A percentile compares a stretch with the other conserved stretches of the same genome.
These are phyloP conservation scores for Akanthomyces muscarius DNA, from an alignment of 2,329 filamentous ascomycete genomes.

Conservation along the genomic window DNA sequence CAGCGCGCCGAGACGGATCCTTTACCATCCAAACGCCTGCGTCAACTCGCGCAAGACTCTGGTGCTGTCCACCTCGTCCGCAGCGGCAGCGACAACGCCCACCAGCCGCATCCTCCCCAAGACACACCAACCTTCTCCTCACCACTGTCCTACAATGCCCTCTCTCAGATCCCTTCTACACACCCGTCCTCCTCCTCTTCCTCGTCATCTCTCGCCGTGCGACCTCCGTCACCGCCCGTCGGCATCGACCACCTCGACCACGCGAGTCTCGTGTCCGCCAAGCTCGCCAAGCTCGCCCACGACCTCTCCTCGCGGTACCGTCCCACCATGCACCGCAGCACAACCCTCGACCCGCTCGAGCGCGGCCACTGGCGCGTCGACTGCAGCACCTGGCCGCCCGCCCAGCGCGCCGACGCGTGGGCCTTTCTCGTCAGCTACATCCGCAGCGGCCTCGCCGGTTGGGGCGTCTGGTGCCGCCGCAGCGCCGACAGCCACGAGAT, in stretches of 20 bases:
- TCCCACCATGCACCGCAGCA: constrained; percentile 35
- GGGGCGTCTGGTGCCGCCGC: constrained; percentile 60
- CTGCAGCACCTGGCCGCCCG: constrained; percentile 49
- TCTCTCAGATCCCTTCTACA: constrained; percentile 19
- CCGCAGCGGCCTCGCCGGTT: constrained; percentile 55
- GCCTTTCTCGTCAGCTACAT: constrained; percentile 58
- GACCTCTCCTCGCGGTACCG: constrained; percentile 50
- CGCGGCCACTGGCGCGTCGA: constrained; percentile 74
- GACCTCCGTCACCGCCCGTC: constrained; percentile 50
- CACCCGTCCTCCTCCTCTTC: background rate
- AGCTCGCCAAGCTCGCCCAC: constrained; percentile 48
- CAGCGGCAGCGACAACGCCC: constrained; percentile 29
- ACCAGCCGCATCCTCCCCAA: background rate
- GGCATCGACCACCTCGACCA: constrained; percentile 43
- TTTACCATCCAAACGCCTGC: constrained; percentile 27
- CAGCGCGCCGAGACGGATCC: constrained; percentile 31
- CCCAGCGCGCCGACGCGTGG: constrained; percentile 55
- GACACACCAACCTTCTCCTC: background rate
- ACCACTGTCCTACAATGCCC: constrained; percentile 18
- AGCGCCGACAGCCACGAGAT: constrained; percentile 41
- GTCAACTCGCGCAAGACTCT: constrained; percentile 17
- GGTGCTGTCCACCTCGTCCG: constrained; percentile 21
- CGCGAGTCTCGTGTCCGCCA: constrained; percentile 52
- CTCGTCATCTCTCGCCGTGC: constrained; percentile 42
- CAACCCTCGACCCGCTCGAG: constrained; percentile 51